Base-by-base conservation (phyloP, 345 rosid species). In the Anacardium occidentale region DNA sequence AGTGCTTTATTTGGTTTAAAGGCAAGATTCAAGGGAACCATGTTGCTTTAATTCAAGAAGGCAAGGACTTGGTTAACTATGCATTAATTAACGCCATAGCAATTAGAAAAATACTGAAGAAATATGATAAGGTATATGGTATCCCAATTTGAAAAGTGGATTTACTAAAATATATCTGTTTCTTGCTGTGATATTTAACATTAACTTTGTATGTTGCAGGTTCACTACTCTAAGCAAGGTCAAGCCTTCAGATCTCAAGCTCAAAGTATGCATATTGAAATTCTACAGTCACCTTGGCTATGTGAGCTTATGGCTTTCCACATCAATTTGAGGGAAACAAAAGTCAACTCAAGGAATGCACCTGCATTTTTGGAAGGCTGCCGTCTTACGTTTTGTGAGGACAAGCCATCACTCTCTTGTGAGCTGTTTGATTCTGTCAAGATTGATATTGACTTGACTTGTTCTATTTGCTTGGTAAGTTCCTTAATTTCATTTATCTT, bases 401-500 rank as follows among this genome's bases (percentile, higher is more conserved):
- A 77, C 14, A 95, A 86, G 51, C 97, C 98, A 63, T 85, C 88
- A 0, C 91, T 95, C 69, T 83, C 89, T n/a, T 89, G 91, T 65
- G 85, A 88, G 69, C 89, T 92, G 52, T 87, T 88, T 66, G 97
- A 89, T 77, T 92, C 92, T 2, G 78, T 90, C 66, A 92, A 90
- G 85, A 72, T 90, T 65, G 97, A 94, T 65, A 82, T 91, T 64
- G 91, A 95, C 61, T 76, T 90, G 87, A 95, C 98, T 73, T 92
- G 97, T 76, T 91, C 98, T 52, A 89, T 92, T 73, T 95, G 97
- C 86, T 82, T 92, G 97, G 99, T 95, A 81, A 92, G 92, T 66
- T 77, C 57, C 37, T 29, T 29, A 29, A 37, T 22, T 45, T 56
- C 45, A 3, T 70, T 29, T 68, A 40, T 10, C 26, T 24, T 52